These are phyloP conservation scores for Solanum etuberosum DNA, from an alignment of 257 asterid genomes.

Conservation along the genomic window DNA sequence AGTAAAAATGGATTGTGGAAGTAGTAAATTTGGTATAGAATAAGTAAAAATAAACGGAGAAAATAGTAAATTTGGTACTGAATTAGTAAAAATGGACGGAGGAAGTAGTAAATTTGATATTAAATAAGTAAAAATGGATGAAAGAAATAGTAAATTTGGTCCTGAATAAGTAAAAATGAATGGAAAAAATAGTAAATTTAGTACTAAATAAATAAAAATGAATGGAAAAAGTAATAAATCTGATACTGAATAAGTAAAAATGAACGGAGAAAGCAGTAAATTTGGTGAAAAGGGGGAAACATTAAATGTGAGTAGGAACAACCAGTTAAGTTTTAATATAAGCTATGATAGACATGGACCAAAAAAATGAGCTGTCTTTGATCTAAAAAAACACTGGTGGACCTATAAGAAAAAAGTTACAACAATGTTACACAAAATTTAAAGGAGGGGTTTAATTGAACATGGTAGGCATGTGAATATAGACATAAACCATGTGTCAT, in stretches of 20 bases:
- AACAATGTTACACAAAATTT: conserved; percentile 18
- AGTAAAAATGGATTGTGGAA: too few relatives aligned
- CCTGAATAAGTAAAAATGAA: not conserved
- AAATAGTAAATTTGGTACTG: not conserved
- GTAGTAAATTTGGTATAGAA: too few relatives aligned
- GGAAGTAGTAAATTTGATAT: not conserved
- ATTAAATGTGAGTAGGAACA: not conserved
- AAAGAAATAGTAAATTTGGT: not conserved
- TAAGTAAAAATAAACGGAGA: too few relatives aligned
- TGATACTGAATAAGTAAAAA: not conserved
- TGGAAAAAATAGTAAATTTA: not conserved
- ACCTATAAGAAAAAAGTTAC: conserved; percentile 38
- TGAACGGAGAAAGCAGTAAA: not conserved
- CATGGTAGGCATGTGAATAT: conserved; percentile 66
- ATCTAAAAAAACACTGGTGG: conserved; percentile 17
- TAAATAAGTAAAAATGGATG: not conserved
- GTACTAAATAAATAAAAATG: not conserved
- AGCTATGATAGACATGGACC: conserved; percentile 15
- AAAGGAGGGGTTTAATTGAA: conserved; percentile 28
- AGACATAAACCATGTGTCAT: conserved; percentile 30
- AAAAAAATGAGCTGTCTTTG: conserved; percentile 34
- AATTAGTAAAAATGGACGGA: not conserved
- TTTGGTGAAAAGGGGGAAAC: not conserved
- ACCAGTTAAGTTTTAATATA: not conserved
- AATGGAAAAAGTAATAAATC: not conserved